Evolutionary conservation across 805 yeast genomes (phyloP).

Genomic region (Suhomyces sp.): DNA sequence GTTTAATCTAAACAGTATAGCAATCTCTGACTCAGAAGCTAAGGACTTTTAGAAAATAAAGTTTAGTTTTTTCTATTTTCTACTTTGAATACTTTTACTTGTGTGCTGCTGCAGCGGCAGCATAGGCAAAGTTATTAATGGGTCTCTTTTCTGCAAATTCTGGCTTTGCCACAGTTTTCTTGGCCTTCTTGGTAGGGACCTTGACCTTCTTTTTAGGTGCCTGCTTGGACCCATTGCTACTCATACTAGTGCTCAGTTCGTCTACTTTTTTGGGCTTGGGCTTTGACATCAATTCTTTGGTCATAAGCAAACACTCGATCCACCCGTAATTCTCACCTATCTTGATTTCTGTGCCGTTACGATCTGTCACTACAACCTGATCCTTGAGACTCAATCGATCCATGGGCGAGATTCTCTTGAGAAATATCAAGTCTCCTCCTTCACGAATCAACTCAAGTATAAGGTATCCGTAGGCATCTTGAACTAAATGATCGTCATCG

Average conservation of each 20-base stretch:
- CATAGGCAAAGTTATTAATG: slow-evolving; percentile 39
- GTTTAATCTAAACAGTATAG: too few species aligned
- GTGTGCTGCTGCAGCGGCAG: slow-evolving; percentile 45
- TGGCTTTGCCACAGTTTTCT: background rate
- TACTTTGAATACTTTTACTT: background rate
- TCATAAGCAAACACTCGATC: slow-evolving; percentile 68
- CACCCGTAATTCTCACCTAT: slow-evolving; percentile 54
- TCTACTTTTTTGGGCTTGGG: background rate
- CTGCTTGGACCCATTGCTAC: background rate
- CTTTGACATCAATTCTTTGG: slow-evolving; percentile 47
- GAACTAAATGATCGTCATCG: slow-evolving; percentile 23
- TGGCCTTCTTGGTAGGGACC: background rate
- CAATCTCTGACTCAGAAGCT: too few species aligned
- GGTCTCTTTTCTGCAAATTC: slow-evolving; percentile 6
- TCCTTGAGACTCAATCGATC: slow-evolving; percentile 28
- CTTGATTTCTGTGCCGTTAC: slow-evolving; percentile 24
- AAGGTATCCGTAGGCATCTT: slow-evolving; percentile 54
- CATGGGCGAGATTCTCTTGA: slow-evolving; percentile 36
- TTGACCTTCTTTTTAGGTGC: slow-evolving; percentile 3
- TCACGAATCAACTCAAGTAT: slow-evolving; percentile 59
- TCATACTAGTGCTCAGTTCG: background rate
- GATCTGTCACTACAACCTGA: slow-evolving; percentile 27
- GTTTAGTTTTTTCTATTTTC: background rate
- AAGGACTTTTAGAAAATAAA: too few species aligned
- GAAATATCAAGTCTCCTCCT: slow-evolving; percentile 53